These are phyloP conservation scores for Chalaropsis thielavioides DNA, from an alignment of 2,329 filamentous ascomycete genomes.

Conservation along the genomic window DNA sequence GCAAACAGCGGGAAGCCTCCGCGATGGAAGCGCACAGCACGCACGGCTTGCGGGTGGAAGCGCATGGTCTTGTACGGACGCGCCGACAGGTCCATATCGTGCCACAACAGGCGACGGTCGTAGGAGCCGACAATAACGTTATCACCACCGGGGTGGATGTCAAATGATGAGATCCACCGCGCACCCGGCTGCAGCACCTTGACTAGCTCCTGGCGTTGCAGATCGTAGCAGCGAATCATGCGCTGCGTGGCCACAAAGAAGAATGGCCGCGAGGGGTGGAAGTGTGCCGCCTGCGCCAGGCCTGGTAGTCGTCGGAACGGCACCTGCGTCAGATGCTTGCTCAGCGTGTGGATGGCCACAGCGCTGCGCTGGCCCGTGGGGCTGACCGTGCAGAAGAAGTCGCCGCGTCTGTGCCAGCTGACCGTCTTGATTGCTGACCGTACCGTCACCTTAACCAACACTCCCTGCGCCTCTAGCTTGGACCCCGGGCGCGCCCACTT, in stretches of 20 bases:
- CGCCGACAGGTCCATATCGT: slow-evolving; percentile 82
- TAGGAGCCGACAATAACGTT: slow-evolving; percentile 92
- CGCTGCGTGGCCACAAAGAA: slow-evolving; percentile 96
- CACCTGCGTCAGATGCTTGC: slow-evolving; percentile 86
- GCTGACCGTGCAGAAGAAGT: slow-evolving; percentile 87
- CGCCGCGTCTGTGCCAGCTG: slow-evolving; percentile 84
- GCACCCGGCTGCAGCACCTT: slow-evolving; percentile 90
- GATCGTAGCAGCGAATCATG: slow-evolving; percentile 83
- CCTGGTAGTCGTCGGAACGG: slow-evolving; percentile 71
- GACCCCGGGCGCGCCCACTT: slow-evolving; percentile 71
- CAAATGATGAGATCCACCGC: slow-evolving; percentile 83
- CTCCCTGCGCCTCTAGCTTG: slow-evolving; percentile 59
- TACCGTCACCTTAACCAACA: slow-evolving; percentile 68
- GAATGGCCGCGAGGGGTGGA: slow-evolving; percentile 83
- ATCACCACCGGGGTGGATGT: slow-evolving; percentile 83
- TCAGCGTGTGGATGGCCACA: slow-evolving; percentile 86
- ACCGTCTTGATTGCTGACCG: slow-evolving; percentile 72
- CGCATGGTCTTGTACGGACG: slow-evolving; percentile 92
- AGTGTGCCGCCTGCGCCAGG: slow-evolving; percentile 73
- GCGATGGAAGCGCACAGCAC: slow-evolving; percentile 75
- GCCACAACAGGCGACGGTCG: slow-evolving; percentile 87
- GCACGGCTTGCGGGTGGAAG: slow-evolving; percentile 85
- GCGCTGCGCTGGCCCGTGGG: slow-evolving; percentile 63
- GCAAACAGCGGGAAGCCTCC: slow-evolving; percentile 71
- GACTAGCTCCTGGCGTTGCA: slow-evolving; percentile 78